phyloP scores from a whole-genome alignment of 805 yeast genomes.

The Cyberlindnera saturnus region DNA sequence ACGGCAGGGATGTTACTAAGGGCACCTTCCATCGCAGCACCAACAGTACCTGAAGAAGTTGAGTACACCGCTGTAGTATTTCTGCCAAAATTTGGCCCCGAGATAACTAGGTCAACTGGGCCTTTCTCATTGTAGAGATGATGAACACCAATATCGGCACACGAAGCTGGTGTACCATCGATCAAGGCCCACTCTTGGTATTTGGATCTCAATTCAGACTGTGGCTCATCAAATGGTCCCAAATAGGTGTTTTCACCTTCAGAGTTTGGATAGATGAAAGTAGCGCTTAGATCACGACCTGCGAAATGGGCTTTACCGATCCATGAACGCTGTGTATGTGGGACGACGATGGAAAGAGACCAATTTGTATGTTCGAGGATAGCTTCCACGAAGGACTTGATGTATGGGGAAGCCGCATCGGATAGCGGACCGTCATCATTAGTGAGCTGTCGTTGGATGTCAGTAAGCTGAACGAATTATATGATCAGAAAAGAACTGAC shows the following conservation, averaged over 20 bases:
- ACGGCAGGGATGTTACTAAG: slow-evolving; percentile 59
- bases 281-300: slow-evolving; percentile 54
- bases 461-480: not conserved
- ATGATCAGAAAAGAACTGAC: not conserved
- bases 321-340: slow-evolving; percentile 85
- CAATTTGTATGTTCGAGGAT: slow-evolving; percentile 63
- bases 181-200: slow-evolving; percentile 79
- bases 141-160: slow-evolving; percentile 84
- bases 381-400: slow-evolving; percentile 73
- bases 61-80: slow-evolving; percentile 86
- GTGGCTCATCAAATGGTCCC: slow-evolving; percentile 64
- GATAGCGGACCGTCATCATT: slow-evolving; percentile 96
- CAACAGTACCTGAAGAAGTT: slow-evolving; percentile 90
- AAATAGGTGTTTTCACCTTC: slow-evolving; percentile 42
- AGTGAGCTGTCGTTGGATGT: slow-evolving; percentile 40
- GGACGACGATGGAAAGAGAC: slow-evolving; percentile 80
- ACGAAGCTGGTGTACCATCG: slow-evolving; percentile 95
- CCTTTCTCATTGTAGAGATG: slow-evolving; percentile 50
- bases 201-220: slow-evolving; percentile 28
- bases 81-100: slow-evolving; percentile 96
- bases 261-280: slow-evolving; percentile 57
- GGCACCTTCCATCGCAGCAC: slow-evolving; percentile 94
- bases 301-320: slow-evolving; percentile 96
- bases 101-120: slow-evolving; percentile 77
- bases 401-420: slow-evolving; percentile 73